Conservation (phyloP, 345 rosid genomes). For the Raphanus sativus region DNA sequence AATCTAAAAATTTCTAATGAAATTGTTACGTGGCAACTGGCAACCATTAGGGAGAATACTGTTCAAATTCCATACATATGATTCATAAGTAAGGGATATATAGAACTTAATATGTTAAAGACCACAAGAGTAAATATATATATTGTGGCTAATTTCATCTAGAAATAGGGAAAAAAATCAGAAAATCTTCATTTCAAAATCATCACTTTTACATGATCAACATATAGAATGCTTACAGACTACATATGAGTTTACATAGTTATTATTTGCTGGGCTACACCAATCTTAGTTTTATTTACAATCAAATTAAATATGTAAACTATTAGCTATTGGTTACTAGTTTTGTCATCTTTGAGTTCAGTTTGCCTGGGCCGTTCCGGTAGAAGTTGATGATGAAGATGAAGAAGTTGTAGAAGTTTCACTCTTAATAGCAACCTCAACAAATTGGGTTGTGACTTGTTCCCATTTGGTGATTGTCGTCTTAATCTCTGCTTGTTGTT, state of each 20-base stretch:
- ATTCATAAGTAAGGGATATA: too few species aligned
- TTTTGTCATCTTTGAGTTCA: background rate
- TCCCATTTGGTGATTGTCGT: conserved; percentile 33
- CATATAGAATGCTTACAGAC: background rate
- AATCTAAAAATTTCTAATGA: background rate
- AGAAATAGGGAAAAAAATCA: background rate
- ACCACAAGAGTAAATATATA: background rate
- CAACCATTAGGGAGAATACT: background rate
- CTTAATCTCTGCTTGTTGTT: conserved; percentile 24
- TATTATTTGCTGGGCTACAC: background rate
- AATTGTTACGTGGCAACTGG: background rate
- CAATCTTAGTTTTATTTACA: conserved; percentile 14
- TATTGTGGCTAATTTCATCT: background rate
- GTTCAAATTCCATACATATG: background rate
- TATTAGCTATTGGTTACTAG: conserved; percentile 6
- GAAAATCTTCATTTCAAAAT: background rate
- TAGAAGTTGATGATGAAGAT: background rate
- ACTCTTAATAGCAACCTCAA: conserved; percentile 18
- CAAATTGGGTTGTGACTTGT: conserved; percentile 37
- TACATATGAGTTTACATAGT: background rate
- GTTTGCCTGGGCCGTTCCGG: background rate
- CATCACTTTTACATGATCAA: background rate
- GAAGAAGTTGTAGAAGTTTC: background rate
- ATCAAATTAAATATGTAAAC: background rate
- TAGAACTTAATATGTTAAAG: too few species aligned